A percentile compares a stretch with the other conserved stretches of the same genome.
Evolutionary conservation across 805 yeast species (phyloP).

Genomic region (Hanseniaspora guilliermondii): DNA sequence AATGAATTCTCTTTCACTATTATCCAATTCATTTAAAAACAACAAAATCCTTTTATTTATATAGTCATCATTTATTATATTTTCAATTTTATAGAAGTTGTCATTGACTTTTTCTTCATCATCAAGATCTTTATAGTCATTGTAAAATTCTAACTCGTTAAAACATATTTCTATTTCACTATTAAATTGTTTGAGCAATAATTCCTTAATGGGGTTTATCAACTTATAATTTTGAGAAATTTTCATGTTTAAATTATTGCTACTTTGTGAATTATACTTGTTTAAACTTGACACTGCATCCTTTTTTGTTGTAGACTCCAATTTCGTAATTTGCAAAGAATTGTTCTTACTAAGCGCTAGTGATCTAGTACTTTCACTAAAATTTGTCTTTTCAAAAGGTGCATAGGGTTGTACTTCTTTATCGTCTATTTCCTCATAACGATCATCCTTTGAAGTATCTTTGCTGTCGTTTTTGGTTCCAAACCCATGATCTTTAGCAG

Average conservation of each 20-base stretch:
- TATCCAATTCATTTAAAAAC: neutral
- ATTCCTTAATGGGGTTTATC: conserved; percentile 4
- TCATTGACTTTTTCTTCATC: neutral
- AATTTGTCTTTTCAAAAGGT: neutral
- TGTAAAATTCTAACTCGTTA: neutral
- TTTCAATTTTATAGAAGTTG: neutral
- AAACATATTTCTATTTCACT: neutral
- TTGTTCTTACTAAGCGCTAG: neutral
- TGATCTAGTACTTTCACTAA: neutral
- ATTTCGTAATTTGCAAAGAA: neutral
- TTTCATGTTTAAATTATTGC: neutral
- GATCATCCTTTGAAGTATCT: neutral
- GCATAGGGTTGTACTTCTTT: neutral
- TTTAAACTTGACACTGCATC: neutral
- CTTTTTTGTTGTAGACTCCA: neutral
- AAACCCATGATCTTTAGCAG: conserved; percentile 12
- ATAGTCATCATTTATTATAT: conserved; percentile 1
- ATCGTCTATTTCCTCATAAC: neutral
- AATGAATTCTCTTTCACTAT: neutral
- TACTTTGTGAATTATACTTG: neutral
- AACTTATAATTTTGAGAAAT: neutral
- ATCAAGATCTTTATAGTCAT: neutral
- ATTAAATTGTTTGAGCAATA: neutral
- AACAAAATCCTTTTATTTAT: neutral
- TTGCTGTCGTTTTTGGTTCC: neutral